Evolutionary conservation across 2,329 filamentous ascomycete species (phyloP).

Genomic region (Claviceps capensis): DNA sequence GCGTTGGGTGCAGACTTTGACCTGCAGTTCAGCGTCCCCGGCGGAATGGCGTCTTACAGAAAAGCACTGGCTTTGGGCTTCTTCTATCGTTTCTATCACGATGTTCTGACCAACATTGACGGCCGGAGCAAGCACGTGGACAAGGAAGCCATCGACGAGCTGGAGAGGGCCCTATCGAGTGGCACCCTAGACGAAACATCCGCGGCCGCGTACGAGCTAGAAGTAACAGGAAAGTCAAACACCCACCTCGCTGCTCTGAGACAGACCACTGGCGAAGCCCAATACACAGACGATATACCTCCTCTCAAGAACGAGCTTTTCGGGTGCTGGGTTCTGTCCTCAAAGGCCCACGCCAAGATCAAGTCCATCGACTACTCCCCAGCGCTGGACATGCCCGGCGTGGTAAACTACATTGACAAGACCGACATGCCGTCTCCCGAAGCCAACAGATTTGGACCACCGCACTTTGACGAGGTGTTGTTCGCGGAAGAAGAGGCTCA

Average conservation of each 20-base stretch:
- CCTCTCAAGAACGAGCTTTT: slow-evolving; percentile 76
- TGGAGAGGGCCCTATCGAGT: slow-evolving; percentile 70
- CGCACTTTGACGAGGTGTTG: slow-evolving; percentile 70
- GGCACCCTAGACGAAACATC: slow-evolving; percentile 68
- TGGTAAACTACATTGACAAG: slow-evolving; percentile 73
- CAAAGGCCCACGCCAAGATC: slow-evolving; percentile 77
- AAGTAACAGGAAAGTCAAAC: slow-evolving; percentile 71
- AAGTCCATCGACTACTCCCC: slow-evolving; percentile 59
- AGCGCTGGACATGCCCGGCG: slow-evolving; percentile 74
- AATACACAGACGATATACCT: slow-evolving; percentile 94
- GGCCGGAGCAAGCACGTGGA: slow-evolving; percentile 39
- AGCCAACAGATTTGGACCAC: slow-evolving; percentile 85
- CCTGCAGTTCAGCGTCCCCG: slow-evolving; percentile 77
- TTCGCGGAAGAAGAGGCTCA: slow-evolving; percentile 85
- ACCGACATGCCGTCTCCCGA: slow-evolving; percentile 63
- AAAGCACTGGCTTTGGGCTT: slow-evolving; percentile 84
- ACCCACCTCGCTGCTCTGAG: slow-evolving; percentile 85
- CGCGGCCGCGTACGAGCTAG: slow-evolving; percentile 65
- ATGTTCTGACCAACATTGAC: slow-evolving; percentile 54
- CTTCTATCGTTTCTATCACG: slow-evolving; percentile 96
- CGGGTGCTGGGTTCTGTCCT: slow-evolving; percentile 76
- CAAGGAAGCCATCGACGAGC: slow-evolving; percentile 63
- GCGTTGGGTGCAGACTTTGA: slow-evolving; percentile 84
- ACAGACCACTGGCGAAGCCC: slow-evolving; percentile 84
- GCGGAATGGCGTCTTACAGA: slow-evolving; percentile 93